Evolutionary conservation across 2,329 filamentous ascomycete genomes (phyloP).

Genomic region (Fulvia fulva): DNA sequence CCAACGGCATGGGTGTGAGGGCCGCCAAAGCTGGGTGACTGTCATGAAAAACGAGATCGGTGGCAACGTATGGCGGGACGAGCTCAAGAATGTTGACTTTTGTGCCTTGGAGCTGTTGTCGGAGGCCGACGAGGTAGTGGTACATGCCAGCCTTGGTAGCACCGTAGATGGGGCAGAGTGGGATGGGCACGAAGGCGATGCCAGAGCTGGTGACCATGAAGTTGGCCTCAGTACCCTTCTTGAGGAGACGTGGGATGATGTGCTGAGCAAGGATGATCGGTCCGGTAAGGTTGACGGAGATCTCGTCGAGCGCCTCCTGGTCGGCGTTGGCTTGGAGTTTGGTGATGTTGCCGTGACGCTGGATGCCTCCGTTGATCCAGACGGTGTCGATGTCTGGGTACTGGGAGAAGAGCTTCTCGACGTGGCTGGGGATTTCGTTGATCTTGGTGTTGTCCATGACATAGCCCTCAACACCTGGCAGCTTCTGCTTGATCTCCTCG

Average conservation of each 20-base stretch:
- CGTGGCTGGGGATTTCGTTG: constrained; percentile 1
- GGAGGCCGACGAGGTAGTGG: constrained; percentile 14
- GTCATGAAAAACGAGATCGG: not conserved
- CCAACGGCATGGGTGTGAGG: constrained; percentile 8
- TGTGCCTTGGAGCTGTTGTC: constrained; percentile 16
- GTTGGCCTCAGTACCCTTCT: constrained; percentile 1
- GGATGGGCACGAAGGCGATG: constrained; percentile 17
- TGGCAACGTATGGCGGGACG: constrained; percentile 17
- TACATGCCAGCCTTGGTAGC: constrained; percentile 20
- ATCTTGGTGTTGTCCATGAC: constrained; percentile 13
- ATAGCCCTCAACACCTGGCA: constrained; percentile 8
- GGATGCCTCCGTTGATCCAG: constrained; percentile 13
- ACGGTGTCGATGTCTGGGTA: constrained; percentile 18
- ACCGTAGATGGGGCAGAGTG: constrained; percentile 16
- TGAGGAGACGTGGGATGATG: constrained; percentile 14
- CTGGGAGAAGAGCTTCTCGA: constrained; percentile 7
- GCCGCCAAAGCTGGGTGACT: not conserved
- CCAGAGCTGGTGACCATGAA: constrained; percentile 21
- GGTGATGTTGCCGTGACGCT: not conserved
- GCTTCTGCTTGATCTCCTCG: constrained; percentile 35
- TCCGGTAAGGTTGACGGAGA: constrained; percentile 16
- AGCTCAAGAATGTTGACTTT: constrained; percentile 23
- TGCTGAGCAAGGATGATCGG: constrained; percentile 19
- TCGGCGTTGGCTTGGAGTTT: constrained; percentile 6
- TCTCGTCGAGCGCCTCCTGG: constrained; percentile 5